Evolutionary conservation across 768 basidiomycete genomes (phyloP).

Genomic region (Pulveroboletus sp.): DNA sequence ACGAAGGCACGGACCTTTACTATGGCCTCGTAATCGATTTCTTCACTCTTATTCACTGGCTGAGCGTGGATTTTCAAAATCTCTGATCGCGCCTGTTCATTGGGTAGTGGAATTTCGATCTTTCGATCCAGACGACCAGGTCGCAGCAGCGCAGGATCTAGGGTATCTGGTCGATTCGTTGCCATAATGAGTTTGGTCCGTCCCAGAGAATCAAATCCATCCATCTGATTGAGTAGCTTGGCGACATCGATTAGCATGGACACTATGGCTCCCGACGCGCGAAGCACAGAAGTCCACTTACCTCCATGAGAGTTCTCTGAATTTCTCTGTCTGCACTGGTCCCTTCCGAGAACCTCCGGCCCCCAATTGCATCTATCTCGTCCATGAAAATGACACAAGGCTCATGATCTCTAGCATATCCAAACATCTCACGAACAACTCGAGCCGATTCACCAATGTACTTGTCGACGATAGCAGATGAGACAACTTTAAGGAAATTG

Average conservation of each 20-base stretch:
- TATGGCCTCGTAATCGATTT: constrained; percentile 96
- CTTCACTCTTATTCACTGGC: constrained; percentile 90
- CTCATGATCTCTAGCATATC: constrained; percentile 95
- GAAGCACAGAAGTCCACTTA: constrained; percentile 23
- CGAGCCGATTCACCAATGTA: constrained; percentile 98
- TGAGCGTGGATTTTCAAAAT: constrained; percentile 96
- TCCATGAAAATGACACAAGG: constrained; percentile 99
- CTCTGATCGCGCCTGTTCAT: constrained; percentile 93
- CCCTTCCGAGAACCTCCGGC: constrained; percentile 85
- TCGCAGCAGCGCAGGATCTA: constrained; percentile 93
- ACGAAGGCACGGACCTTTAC: constrained; percentile 63
- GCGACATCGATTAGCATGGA: neutral
- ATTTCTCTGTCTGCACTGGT: constrained; percentile 98
- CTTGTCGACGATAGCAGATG: constrained; percentile 96
- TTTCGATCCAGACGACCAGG: constrained; percentile 96
- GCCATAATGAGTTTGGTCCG: constrained; percentile 98
- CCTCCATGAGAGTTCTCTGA: constrained; percentile 97
- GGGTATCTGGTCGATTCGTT: constrained; percentile 97
- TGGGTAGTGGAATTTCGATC: constrained; percentile 96
- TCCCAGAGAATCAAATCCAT: constrained; percentile 97
- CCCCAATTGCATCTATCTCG: constrained; percentile 97
- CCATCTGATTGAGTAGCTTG: constrained; percentile 97
- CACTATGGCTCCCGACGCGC: neutral
- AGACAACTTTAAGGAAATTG: constrained; percentile 98
- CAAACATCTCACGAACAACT: constrained; percentile 97